These are phyloP conservation scores for Trichoderma sp. DNA, from an alignment of 2,329 filamentous ascomycete species.

Conservation along the genomic window DNA sequence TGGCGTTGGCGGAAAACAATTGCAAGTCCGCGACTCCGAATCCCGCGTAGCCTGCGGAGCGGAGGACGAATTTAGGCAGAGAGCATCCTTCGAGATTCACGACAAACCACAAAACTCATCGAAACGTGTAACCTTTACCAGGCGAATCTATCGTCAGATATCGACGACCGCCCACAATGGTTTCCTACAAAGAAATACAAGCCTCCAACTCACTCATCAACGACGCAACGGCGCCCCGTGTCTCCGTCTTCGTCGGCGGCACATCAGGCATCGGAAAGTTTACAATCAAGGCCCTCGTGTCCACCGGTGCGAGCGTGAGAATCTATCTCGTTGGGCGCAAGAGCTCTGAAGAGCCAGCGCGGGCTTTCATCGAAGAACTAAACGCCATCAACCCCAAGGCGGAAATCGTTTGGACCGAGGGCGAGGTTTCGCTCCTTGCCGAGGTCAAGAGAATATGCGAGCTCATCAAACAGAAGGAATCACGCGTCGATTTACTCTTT, in stretches of 20 bases:
- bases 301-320: neutral
- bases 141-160: accelerated
- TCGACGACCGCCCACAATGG: neutral
- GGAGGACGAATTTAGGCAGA: neutral
- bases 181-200: neutral
- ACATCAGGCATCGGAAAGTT: neutral
- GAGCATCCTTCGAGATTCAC: neutral
- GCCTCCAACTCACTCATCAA: neutral
- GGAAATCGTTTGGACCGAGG: neutral
- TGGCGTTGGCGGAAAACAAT: neutral
- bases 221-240: neutral
- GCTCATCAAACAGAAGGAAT: neutral
- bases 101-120: neutral
- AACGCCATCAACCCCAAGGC: neutral
- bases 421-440: neutral
- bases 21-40: neutral
- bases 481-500: neutral
- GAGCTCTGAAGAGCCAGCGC: neutral
- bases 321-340: neutral
- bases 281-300: neutral
- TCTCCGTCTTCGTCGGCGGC: neutral
- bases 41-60: neutral
- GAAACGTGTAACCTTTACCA: neutral
- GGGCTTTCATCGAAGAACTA: neutral
- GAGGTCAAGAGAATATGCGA: neutral